Base-by-base conservation (phyloP, 2,329 filamentous ascomycete species). In the Fusarium odoratissimum region DNA sequence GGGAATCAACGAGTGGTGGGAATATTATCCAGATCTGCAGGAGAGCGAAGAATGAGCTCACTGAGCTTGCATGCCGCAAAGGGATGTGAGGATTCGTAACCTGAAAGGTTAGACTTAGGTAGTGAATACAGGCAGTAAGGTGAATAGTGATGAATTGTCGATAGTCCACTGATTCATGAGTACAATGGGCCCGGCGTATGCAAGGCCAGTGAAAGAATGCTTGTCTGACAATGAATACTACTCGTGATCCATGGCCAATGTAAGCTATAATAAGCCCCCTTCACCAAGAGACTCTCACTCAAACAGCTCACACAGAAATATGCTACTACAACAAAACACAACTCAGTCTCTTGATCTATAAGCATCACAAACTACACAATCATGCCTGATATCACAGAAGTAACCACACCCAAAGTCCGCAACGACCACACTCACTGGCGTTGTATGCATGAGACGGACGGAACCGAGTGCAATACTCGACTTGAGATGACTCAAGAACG, bases 151-250 rank as follows among this genome's bases (percentile, higher is more conserved):
- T 11, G 12, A 12, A 51, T 14, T 11, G 48, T 14, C 31, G 10
- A 5, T 11, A 35, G 4, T 2, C 14, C 4, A 8, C 31, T 25
- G 48, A 25, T 16, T 35, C 17, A 25, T 35, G 8, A 2, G 5
- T 4, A 11, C 1, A 10, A 8, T 3, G 17, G 9, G n/a, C 17
- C 8, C 12, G 21, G 12, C 0, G 8, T 10, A 6, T 10, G 7
- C 4, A 9, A 14, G 4, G 3, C 4, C 11, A 51, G n/a, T 25
- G 8, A 51, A 19, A 2, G 14, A 4, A 19, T 23, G 17, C 3
- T 1, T 35, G 30, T 8, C 48, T 21, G 17, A 10, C 30, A 51
- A 21, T 25, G 48, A 35, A 51, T 23, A 35, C 4, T 8, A 35
- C 12, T 4, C 16, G 2, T 11, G 16, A 35, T 8, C 6, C 5